These are phyloP conservation scores for Datisca glomerata DNA, from an alignment of 306 rosid species.

Conservation along the genomic window DNA sequence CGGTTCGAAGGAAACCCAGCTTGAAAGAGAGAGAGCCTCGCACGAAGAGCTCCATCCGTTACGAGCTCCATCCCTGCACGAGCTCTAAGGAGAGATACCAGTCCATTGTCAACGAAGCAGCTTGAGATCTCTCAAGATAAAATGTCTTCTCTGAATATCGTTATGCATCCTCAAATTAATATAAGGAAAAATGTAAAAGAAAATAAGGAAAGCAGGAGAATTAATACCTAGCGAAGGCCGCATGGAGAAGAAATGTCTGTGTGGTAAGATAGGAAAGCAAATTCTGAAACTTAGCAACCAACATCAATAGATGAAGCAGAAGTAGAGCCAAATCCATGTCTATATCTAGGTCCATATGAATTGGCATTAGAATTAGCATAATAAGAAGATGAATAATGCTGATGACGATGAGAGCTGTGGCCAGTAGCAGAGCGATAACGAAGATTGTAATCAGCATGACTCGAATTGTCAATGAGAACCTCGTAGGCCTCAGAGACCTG, in stretches of 20 bases:
- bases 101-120: too few relatives aligned
- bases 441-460: conserved; percentile 55
- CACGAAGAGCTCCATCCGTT: too few relatives aligned
- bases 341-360: conserved; percentile 17
- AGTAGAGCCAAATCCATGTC: too few relatives aligned
- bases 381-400: conserved; percentile 20
- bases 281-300: conserved; percentile 40
- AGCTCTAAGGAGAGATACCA: too few relatives aligned
- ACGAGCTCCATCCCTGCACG: too few relatives aligned
- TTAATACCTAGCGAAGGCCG: conserved; percentile 59
- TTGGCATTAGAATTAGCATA: conserved; percentile 14
- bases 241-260: conserved; percentile 68
- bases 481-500: conserved; percentile 80
- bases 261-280: conserved; percentile 43
- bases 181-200: too few relatives aligned
- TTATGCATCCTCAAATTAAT: too few relatives aligned
- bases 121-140: too few relatives aligned
- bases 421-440: conserved; percentile 26
- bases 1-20: too few relatives aligned
- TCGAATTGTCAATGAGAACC: conserved; percentile 67
- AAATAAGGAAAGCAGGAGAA: background rate
- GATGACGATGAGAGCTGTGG: conserved; percentile 3
- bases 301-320: conserved; percentile 25
- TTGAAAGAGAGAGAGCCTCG: too few relatives aligned
- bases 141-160: too few relatives aligned